phyloP scores from a whole-genome alignment of 2,329 filamentous ascomycete genomes.

The Hyphodiscus sp. region DNA sequence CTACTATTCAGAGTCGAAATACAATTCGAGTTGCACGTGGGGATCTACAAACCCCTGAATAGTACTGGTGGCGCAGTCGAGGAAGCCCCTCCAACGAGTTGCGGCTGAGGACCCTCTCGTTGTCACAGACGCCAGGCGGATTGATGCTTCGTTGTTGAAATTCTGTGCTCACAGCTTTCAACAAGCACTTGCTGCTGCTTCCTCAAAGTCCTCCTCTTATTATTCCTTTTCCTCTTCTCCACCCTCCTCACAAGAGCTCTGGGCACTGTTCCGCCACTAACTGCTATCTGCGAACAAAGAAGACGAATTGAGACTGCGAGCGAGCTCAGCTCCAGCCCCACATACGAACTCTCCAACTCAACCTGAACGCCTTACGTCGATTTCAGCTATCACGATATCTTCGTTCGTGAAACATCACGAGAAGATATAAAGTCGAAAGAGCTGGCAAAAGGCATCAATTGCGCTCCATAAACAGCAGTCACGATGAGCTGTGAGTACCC shows the following conservation, averaged over 20 bases:
- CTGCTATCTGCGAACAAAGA: too few relatives aligned
- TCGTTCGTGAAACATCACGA: neutral
- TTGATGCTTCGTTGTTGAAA: neutral
- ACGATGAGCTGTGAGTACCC: constrained; percentile 30
- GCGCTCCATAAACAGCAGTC: constrained; percentile 14
- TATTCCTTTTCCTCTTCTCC: too few relatives aligned
- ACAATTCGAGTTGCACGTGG: neutral
- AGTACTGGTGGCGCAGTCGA: neutral
- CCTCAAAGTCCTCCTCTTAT: too few relatives aligned
- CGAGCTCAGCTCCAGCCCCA: neutral
- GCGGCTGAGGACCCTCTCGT: neutral
- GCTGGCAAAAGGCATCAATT: constrained; percentile 7
- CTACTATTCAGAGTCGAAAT: too few relatives aligned
- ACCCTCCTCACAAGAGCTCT: too few relatives aligned
- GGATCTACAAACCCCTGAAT: neutral
- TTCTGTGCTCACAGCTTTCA: neutral
- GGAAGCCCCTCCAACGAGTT: neutral
- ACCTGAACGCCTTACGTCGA: neutral
- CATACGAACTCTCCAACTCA: neutral
- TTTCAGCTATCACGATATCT: neutral
- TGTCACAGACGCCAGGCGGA: neutral
- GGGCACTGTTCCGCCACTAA: too few relatives aligned
- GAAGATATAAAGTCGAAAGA: neutral
- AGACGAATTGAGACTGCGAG: neutral
- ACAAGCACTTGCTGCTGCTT: neutral